Evolutionary conservation across 441 rosid species (phyloP).

Genomic region (Rhodomyrtus psidioides): DNA sequence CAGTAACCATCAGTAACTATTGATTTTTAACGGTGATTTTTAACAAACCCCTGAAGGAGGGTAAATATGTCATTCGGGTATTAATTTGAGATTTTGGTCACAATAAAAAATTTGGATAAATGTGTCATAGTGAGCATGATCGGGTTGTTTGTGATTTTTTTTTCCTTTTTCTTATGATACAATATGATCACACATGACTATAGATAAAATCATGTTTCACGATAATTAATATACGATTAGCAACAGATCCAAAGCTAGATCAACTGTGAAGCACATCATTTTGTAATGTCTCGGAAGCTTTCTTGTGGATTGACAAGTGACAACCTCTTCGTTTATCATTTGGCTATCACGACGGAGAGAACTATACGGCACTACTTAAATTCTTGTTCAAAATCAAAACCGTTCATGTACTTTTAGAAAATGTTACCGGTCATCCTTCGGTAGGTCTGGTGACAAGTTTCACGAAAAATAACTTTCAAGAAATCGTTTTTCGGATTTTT

Average conservation of each 20-base stretch:
- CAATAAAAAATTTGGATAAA: no score
- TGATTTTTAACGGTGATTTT: no score
- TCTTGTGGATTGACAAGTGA: not conserved
- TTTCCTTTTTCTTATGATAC: rapidly evolving
- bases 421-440: not conserved
- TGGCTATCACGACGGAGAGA: rapidly evolving
- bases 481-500: no score
- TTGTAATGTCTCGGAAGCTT: not conserved
- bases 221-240: not conserved
- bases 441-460: not conserved
- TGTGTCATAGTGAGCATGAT: no score
- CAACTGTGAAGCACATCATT: not conserved
- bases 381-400: not conserved
- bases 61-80: no score
- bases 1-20: no score
- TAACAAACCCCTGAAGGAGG: no score
- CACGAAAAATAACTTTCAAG: no score
- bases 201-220: not conserved
- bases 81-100: no score
- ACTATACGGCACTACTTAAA: not conserved
- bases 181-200: rapidly evolving
- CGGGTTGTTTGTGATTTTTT: no score
- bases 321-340: not conserved
- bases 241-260: not conserved
- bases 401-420: not conserved